These are phyloP conservation scores for Mortierella alpina DNA, from an alignment of 192 early-diverging fungal genomes.

Conservation along the genomic window DNA sequence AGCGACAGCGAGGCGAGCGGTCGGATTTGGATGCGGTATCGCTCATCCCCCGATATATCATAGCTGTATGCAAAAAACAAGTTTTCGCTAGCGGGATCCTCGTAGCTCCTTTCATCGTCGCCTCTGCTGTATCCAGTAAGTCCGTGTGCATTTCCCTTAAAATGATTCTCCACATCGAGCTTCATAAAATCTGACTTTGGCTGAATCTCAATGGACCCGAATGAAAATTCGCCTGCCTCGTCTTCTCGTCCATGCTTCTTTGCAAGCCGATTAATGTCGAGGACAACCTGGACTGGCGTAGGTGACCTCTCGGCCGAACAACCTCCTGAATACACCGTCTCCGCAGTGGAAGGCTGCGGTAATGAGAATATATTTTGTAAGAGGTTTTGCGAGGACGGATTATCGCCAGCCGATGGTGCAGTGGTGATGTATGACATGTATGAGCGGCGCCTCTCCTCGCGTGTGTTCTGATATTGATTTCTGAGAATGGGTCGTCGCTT, in stretches of 20 bases:
- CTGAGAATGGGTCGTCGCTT: conserved; percentile 18
- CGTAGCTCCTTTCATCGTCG: not conserved
- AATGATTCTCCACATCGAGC: not conserved
- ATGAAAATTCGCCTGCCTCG: conserved; percentile 7
- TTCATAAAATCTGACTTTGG: conserved; percentile 13
- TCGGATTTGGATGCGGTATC: conserved; percentile 18
- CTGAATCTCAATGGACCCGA: conserved; percentile 39
- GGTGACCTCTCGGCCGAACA: not conserved
- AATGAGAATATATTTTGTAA: too few species aligned
- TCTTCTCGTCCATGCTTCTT: conserved; percentile 1
- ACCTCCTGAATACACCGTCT: not conserved
- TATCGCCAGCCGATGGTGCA: too few species aligned
- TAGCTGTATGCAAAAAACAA: conserved; percentile 26
- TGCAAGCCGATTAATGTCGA: conserved; percentile 38
- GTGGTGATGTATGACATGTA: not conserved
- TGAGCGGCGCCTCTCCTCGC: not conserved
- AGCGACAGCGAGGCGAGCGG: not conserved
- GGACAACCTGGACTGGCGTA: conserved; percentile 3
- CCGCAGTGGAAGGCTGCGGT: too few species aligned
- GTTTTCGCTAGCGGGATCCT: not conserved
- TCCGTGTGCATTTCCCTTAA: too few species aligned
- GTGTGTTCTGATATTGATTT: not conserved
- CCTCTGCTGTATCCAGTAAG: not conserved
- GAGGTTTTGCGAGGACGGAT: too few species aligned
- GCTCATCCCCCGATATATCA: conserved; percentile 27